Base-by-base conservation (phyloP, 139 green algal genomes). In the Volvox reticuliferus region DNA sequence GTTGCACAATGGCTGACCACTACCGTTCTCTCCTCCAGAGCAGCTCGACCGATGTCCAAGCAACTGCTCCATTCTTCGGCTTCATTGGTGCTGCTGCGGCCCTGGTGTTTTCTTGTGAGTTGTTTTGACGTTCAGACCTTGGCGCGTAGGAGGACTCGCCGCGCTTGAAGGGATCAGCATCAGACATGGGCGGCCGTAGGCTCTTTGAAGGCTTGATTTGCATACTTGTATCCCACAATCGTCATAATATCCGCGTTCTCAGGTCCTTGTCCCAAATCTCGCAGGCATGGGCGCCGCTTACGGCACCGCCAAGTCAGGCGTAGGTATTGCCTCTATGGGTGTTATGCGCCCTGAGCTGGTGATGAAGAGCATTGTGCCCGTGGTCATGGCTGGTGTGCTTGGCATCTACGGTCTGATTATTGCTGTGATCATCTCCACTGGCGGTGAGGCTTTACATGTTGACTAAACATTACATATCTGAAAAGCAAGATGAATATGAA, bases 341-440 rank as follows among this genome's bases (percentile, higher is more conserved):
- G 98, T 99, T 20, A 99, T 99, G 98, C 94, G 98, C 44, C 98
- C 98, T 13, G 98, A 99, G 95, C 96, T 99, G 89, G 98, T 99
- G 44, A 99, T 99, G 98, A 99, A 99, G 96, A 99, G 97, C 82
- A 99, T 99, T 88, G 96, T 99, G 20, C 98, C 98, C 32, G 97
- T 99, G 68, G 97, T 99, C 93, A 99, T 99, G 98, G 98, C 98
- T 88, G 98, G 98, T 96, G 96, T 99, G 90, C 95, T 99, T 69
- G 98, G 98, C 91, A 99, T 99, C 92, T 99, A 99, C 94, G 98
- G 98, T 76, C 97, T 99, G 20, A 99, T 99, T 93, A 99, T 99
- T 92, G 98, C 98, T 44, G 98, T 99, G 79, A 99, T 99, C 92
- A 99, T 99, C 93, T 97, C 93, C 88, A 99, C 98, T 22, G 97